Percentiles rank a stretch among this genome's conserved stretches.
These are phyloP conservation scores for Amphibolis antarctica DNA, from an alignment of 106 monocot species.

Conservation along the genomic window DNA sequence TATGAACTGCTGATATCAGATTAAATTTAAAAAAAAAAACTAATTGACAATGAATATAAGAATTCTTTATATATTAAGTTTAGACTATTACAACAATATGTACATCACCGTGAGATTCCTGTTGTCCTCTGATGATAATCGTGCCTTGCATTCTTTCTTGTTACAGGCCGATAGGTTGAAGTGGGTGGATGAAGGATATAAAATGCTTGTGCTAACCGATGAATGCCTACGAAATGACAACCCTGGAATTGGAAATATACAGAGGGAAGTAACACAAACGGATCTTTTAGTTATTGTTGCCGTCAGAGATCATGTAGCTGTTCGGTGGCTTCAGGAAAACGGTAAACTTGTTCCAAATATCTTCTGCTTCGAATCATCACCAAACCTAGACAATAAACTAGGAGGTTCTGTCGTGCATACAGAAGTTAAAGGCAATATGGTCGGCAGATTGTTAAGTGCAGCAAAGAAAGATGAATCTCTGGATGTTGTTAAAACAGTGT, in stretches of 20 bases:
- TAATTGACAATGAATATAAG: no score
- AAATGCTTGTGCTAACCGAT: conserved; percentile 66
- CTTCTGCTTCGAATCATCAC: conserved; percentile 71
- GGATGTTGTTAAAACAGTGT: conserved; percentile 43
- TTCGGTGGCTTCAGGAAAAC: conserved; percentile 45
- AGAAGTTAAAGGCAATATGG: conserved; percentile 21
- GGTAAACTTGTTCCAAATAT: conserved; percentile 41
- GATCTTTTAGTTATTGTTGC: conserved; percentile 62
- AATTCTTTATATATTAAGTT: no score
- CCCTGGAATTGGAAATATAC: conserved; percentile 15
- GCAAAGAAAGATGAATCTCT: conserved; percentile 15
- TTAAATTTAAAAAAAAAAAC: no score
- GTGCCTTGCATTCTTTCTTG: not conserved
- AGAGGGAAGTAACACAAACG: conserved; percentile 25
- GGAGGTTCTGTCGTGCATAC: conserved; percentile 38
- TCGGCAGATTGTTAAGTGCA: conserved; percentile 10
- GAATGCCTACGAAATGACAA: conserved; percentile 17
- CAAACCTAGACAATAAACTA: conserved; percentile 45
- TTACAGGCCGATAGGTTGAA: conserved; percentile 46
- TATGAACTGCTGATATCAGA: no score
- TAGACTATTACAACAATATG: not conserved
- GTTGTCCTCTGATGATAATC: not conserved
- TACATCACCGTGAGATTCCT: not conserved
- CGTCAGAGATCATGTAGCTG: conserved; percentile 29
- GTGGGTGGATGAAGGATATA: conserved; percentile 73